Evolutionary conservation across 257 asterid genomes (phyloP).

Genomic region (Solanum bulbocastanum): DNA sequence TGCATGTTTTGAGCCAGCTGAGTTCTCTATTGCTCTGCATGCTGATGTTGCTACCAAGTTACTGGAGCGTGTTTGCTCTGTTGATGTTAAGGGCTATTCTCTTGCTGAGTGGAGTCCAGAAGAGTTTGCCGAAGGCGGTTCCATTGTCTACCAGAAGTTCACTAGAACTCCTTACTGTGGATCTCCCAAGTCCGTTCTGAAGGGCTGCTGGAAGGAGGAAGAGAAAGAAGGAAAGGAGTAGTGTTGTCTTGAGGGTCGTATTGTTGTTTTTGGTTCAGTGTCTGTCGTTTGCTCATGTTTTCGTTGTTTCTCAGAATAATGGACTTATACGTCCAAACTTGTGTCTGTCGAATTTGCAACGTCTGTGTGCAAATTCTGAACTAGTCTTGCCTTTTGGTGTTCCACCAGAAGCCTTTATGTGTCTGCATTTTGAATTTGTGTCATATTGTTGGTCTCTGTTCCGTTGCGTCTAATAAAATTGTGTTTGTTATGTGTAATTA

Average conservation of each 20-base stretch:
- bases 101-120: conserved; percentile 30
- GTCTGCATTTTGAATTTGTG: not conserved
- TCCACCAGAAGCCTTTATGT: not conserved
- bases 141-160: conserved; percentile 62
- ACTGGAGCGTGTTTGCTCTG: conserved; percentile 14
- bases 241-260: conserved; percentile 7
- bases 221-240: conserved; percentile 66
- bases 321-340: not conserved
- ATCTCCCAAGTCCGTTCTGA: conserved; percentile 73
- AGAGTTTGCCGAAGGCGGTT: conserved; percentile 55
- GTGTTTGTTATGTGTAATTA: not conserved
- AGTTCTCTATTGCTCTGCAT: conserved; percentile 53
- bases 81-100: conserved; percentile 37
- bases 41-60: conserved; percentile 29
- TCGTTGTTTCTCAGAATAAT: not conserved
- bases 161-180: conserved; percentile 28
- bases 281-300: not conserved
- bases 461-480: not conserved
- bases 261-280: not conserved
- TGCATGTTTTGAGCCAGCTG: conserved; percentile 54
- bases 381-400: not conserved
- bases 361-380: not conserved
- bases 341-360: not conserved
- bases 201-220: conserved; percentile 53
- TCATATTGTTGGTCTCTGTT: not conserved